Percentiles rank a stretch among this genome's conserved stretches.
Evolutionary conservation across 768 basidiomycete species (phyloP).

Genomic region (Cystobasidium tubakii): DNA sequence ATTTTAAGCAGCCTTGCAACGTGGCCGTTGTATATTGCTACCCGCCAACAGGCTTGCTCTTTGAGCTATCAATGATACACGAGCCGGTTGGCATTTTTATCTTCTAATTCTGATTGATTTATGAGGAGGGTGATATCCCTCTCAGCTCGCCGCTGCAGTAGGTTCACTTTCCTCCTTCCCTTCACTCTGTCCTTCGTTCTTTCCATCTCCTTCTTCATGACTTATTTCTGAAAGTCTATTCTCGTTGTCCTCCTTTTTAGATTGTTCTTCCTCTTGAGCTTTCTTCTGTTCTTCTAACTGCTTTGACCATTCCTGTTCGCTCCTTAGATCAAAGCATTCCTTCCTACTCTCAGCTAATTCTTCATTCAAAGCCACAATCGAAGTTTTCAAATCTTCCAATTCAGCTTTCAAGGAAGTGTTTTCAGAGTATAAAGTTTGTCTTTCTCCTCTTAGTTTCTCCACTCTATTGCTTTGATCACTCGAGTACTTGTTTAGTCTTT

Average conservation of each 20-base stretch:
- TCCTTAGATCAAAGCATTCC: constrained; percentile 16
- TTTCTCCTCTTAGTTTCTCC: constrained; percentile 17
- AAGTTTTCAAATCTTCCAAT: constrained; percentile 17
- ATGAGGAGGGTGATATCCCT: too few species aligned
- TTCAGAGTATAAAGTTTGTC: constrained; percentile 14
- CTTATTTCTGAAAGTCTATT: background rate
- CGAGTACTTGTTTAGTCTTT: constrained; percentile 20
- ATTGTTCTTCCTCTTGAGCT: background rate
- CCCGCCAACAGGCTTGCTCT: too few species aligned
- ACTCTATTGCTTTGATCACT: constrained; percentile 17
- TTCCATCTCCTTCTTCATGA: background rate
- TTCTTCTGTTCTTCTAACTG: constrained; percentile 22
- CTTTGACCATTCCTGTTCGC: constrained; percentile 23
- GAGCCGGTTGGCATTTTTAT: too few species aligned
- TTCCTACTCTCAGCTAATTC: constrained; percentile 18
- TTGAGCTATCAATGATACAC: too few species aligned
- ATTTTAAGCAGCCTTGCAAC: too few species aligned
- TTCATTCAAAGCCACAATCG: constrained; percentile 1
- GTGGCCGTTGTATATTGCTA: too few species aligned
- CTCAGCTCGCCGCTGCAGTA: too few species aligned
- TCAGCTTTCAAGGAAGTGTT: background rate
- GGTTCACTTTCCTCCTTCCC: too few species aligned
- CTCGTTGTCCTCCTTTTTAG: background rate
- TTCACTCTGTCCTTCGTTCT: too few species aligned
- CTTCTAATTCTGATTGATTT: too few species aligned